Conservation (phyloP, 257 asterid genomes). For the Gentiana straminea region DNA sequence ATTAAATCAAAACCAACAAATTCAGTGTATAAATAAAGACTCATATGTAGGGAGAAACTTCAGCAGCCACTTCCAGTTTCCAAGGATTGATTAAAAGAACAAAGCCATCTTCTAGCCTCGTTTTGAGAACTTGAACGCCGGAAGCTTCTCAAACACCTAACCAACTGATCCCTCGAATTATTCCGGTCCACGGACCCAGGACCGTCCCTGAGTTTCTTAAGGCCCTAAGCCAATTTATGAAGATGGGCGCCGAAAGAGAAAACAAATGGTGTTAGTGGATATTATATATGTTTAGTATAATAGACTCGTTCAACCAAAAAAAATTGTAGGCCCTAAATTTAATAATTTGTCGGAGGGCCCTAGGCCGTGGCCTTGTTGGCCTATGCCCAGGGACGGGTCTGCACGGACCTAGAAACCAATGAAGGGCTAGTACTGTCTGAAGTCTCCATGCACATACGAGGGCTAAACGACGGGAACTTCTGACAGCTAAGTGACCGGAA, state of each 20-base stretch:
- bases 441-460: slow-evolving; percentile 55
- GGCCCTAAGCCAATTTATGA: too few relatives aligned
- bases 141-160: slow-evolving; percentile 39
- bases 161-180: slow-evolving; percentile 18
- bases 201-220: too few relatives aligned
- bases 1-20: not conserved
- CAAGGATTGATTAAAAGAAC: slow-evolving; percentile 47
- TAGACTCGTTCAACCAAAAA: too few relatives aligned
- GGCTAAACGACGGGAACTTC: slow-evolving; percentile 37
- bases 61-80: slow-evolving; percentile 47
- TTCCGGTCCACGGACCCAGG: slow-evolving; percentile 15
- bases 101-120: slow-evolving; percentile 57
- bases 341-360: too few relatives aligned
- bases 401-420: slow-evolving; percentile 27
- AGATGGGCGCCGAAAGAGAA: too few relatives aligned
- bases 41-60: slow-evolving; percentile 6
- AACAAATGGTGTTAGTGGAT: too few relatives aligned
- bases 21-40: not conserved
- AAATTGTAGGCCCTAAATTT: too few relatives aligned
- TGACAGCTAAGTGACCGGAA: slow-evolving; percentile 61
- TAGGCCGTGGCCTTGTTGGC: too few relatives aligned
- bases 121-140: slow-evolving; percentile 46
- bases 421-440: slow-evolving; percentile 41
- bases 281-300: too few relatives aligned
- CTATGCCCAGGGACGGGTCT: too few relatives aligned